Base-by-base conservation (phyloP, 2,329 filamentous ascomycete species). In the Talaromyces rugulosus region DNA sequence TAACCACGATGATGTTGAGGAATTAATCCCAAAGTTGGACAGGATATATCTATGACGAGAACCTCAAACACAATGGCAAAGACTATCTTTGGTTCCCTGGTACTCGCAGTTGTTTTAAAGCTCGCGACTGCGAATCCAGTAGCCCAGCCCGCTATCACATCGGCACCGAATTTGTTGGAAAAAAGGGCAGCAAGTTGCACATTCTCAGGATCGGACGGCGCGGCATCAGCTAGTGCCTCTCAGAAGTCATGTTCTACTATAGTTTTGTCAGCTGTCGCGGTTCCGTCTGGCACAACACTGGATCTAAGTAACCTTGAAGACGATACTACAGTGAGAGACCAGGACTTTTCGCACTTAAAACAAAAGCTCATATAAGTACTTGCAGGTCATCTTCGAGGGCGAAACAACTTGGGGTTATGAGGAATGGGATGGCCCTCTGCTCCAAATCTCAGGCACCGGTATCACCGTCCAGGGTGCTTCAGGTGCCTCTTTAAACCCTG, bases 371-470 rank as follows among this genome's bases (percentile, higher is more conserved):
- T 16, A 40, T 36, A 8, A 51, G 6, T 28, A 36, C 6, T 3
- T 1, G 34, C 47, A 79, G 75, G 81, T 89, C 64, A 84, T 83
- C 66, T 90, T 90, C 73, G 73, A 84, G 61, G 88, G 88, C 52
- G 84, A 79, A 18, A 90, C 87, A 23, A 85, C 83, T 59, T 90
- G 87, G 68, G 87, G 80, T 18, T 89, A 88, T 75, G 78, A 85
- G 65, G 83, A 87, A 68, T 90, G 87, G 87, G 72, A 73, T 1
- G 87, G 88, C 0, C 87, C 87, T 55, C 78, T 90, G 16, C 80
- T 90, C 67, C 81, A 81, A 33, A 78, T 89, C 64, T 82, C 82
- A 1, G 88, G 87, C 50, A 83, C 73, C 33, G 76, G 78, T 63
- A 80, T 88, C 66, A 80, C 78, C 30, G 78, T 89, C 36, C 77